Conservation (phyloP, 1,284 basidiomycete species). For the Pascua guehoae region DNA sequence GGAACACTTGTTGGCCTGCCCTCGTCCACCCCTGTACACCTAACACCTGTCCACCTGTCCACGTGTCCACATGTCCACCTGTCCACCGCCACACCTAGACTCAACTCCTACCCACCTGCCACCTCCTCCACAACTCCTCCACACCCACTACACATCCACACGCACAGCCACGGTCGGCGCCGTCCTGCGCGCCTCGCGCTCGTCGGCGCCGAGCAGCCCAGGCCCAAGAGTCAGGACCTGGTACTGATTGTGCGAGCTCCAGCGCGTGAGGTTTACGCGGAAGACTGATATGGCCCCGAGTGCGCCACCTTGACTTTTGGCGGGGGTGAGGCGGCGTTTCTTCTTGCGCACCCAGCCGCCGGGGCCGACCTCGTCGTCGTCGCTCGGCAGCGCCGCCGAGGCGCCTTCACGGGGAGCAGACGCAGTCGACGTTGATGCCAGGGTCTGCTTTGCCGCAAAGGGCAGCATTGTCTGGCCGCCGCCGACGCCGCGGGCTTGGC, state of each 20-base stretch:
- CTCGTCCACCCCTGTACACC: too few relatives aligned
- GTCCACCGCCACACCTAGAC: too few relatives aligned
- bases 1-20: too few relatives aligned
- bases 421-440: constrained; percentile 1
- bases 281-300: constrained; percentile 36
- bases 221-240: constrained; percentile 32
- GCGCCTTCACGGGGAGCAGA: constrained; percentile 3
- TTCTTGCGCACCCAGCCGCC: constrained; percentile 46
- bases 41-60: too few relatives aligned
- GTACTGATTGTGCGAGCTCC: constrained; percentile 35
- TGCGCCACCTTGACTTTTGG: too few relatives aligned
- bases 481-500: constrained; percentile 14
- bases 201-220: not conserved
- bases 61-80: too few relatives aligned
- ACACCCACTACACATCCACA: too few relatives aligned
- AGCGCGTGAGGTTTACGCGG: constrained; percentile 50
- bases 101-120: too few relatives aligned
- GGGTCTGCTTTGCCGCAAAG: not conserved
- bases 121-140: too few relatives aligned
- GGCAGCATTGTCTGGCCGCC: too few relatives aligned
- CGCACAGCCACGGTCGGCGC: not conserved
- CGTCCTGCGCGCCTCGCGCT: not conserved
- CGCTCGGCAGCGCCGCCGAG: constrained; percentile 16
- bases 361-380: constrained; percentile 36
- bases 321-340: not conserved